Percentiles rank a stretch among this genome's conserved stretches.
phyloP scores from a whole-genome alignment of 805 yeast genomes.

The Pichia eremophila region DNA sequence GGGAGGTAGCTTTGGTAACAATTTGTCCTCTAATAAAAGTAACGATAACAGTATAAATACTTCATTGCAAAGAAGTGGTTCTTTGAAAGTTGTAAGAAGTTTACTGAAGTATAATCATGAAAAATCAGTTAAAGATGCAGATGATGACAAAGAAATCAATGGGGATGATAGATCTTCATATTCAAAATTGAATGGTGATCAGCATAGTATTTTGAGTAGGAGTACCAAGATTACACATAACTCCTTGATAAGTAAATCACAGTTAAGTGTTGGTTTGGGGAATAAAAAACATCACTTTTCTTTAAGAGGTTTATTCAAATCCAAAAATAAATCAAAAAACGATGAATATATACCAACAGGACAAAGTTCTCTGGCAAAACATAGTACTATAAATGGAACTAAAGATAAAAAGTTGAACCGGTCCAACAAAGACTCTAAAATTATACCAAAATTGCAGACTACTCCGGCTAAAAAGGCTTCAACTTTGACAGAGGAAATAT shows the following conservation, averaged over 20 bases:
- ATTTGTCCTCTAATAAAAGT: background rate
- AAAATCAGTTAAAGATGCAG: background rate
- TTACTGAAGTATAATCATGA: background rate
- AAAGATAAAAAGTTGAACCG: too few relatives aligned
- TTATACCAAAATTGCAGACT: background rate
- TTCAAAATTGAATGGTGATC: background rate
- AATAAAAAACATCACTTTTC: slow-evolving; percentile 5
- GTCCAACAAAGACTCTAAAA: too few relatives aligned
- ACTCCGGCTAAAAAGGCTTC: background rate
- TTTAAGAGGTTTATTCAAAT: slow-evolving; percentile 4
- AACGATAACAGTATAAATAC: background rate
- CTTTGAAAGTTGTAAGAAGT: background rate
- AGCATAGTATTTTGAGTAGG: background rate
- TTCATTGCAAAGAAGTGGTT: background rate
- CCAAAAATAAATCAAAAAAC: background rate
- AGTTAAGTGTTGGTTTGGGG: background rate
- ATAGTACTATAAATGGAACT: too few relatives aligned
- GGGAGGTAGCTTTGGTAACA: too few relatives aligned
- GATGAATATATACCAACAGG: too few relatives aligned
- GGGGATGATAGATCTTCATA: too few relatives aligned
- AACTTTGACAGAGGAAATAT: background rate
- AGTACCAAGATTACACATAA: background rate
- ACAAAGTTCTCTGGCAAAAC: too few relatives aligned
- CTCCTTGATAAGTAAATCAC: background rate
- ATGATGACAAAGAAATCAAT: background rate